phyloP scores from a whole-genome alignment of 805 yeast species.

The Yarrowia sp. region DNA sequence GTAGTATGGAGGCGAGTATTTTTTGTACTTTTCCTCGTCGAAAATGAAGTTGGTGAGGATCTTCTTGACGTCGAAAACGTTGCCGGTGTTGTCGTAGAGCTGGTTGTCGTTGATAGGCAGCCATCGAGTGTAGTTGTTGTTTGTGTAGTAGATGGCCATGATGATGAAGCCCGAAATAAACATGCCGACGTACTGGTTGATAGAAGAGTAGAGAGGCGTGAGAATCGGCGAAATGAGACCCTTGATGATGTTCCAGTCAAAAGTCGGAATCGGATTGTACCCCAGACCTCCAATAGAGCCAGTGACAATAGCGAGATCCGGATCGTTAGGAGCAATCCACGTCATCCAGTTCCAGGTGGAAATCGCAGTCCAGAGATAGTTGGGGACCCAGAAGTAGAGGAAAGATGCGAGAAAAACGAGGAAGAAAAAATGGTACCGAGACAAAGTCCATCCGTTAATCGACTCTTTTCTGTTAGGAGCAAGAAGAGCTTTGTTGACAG shows the following conservation, averaged over 20 bases:
- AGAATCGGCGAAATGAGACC: slow-evolving; percentile 27
- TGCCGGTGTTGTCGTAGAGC: slow-evolving; percentile 53
- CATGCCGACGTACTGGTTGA: slow-evolving; percentile 27
- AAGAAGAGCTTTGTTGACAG: background rate
- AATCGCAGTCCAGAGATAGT: slow-evolving; percentile 59
- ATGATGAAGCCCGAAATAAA: slow-evolving; percentile 43
- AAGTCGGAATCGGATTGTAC: slow-evolving; percentile 34
- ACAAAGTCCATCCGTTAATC: slow-evolving; percentile 50
- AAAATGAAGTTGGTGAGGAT: slow-evolving; percentile 44
- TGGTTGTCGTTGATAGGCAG: slow-evolving; percentile 56
- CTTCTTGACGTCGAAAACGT: slow-evolving; percentile 47
- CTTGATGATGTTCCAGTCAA: background rate
- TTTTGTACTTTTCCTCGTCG: slow-evolving; percentile 47
- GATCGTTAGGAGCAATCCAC: slow-evolving; percentile 54
- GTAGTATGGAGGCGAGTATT: slow-evolving; percentile 65
- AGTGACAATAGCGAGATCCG: slow-evolving; percentile 44
- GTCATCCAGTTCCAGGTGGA: slow-evolving; percentile 61
- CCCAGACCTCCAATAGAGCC: slow-evolving; percentile 46
- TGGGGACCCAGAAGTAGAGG: slow-evolving; percentile 66
- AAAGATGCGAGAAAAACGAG: slow-evolving; percentile 45
- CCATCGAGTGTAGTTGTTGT: slow-evolving; percentile 47
- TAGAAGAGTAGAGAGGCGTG: slow-evolving; percentile 29
- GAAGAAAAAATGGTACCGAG: slow-evolving; percentile 52
- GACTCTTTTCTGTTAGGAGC: background rate
- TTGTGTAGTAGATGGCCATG: slow-evolving; percentile 35